Percentiles rank a stretch among this genome's conserved stretches.
phyloP scores from a whole-genome alignment of 192 early-diverging fungal genomes.

The Kappamyces sp. region DNA sequence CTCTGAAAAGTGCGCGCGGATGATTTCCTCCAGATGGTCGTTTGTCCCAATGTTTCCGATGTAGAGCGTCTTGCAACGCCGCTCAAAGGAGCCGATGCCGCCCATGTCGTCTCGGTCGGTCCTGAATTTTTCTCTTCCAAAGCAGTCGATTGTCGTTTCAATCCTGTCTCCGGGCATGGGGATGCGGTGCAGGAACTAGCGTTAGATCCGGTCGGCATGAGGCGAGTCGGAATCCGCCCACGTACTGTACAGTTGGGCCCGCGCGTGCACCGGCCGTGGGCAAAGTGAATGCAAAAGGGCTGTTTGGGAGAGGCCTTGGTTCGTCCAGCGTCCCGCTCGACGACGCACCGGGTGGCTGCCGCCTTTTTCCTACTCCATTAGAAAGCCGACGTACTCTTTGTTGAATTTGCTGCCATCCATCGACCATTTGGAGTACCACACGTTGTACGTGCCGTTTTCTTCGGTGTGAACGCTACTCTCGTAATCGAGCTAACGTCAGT shows the following conservation, averaged over 20 bases:
- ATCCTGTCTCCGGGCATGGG: constrained; percentile 42
- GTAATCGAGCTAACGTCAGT: constrained; percentile 17
- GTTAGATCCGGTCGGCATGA: constrained; percentile 32
- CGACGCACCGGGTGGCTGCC: constrained; percentile 57
- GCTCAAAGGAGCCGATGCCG: constrained; percentile 75
- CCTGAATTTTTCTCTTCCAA: constrained; percentile 67
- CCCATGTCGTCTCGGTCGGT: constrained; percentile 57
- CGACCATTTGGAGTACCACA: constrained; percentile 62
- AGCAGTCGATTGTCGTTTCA: constrained; percentile 54
- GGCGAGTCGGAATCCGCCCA: constrained; percentile 39
- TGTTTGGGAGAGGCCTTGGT: constrained; percentile 57
- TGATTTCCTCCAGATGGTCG: constrained; percentile 28
- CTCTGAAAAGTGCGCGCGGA: constrained; percentile 17
- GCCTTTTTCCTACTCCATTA: constrained; percentile 32
- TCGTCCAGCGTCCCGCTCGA: constrained; percentile 60
- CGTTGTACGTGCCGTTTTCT: constrained; percentile 53
- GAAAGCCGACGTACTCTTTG: neutral
- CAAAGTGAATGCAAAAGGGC: constrained; percentile 81
- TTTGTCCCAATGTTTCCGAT: constrained; percentile 51
- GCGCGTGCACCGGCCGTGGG: constrained; percentile 68
- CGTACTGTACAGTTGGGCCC: constrained; percentile 45
- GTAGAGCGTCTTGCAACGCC: constrained; percentile 69
- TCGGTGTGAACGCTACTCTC: constrained; percentile 14
- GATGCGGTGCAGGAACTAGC: constrained; percentile 48
- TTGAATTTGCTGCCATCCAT: constrained; percentile 35